Percentiles rank a stretch among this genome's conserved stretches.
Conservation (phyloP, 352 stramenopile species). For the Nothophytophthora sp. region DNA sequence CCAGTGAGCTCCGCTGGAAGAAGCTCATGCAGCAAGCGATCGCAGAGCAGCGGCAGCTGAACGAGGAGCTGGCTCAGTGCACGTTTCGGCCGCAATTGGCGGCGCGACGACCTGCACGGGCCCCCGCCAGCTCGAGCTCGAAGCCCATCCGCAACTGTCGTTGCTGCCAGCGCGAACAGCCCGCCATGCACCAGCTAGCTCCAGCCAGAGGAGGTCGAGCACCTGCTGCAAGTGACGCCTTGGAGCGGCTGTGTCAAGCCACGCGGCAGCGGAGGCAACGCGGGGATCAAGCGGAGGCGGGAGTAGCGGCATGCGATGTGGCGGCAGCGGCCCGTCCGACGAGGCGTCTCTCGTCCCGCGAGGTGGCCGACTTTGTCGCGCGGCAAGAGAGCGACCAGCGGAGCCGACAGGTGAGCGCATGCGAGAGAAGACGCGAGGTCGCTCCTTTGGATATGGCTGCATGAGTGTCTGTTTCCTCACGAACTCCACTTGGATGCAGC, state of each 20-base stretch:
- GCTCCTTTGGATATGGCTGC: too few species aligned
- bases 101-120: neutral
- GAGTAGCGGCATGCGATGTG: too few species aligned
- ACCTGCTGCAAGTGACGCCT: neutral
- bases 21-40: slow-evolving; percentile 26
- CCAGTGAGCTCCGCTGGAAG: slow-evolving; percentile 34
- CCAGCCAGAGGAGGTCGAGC: neutral
- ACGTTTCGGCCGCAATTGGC: slow-evolving; percentile 36
- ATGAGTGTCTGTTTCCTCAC: neutral
- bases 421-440: too few species aligned
- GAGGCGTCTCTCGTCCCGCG: slow-evolving; percentile 6
- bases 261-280: slow-evolving; percentile 19
- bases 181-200: neutral
- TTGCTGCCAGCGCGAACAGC: neutral
- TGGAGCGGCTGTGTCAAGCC: neutral
- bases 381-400: slow-evolving; percentile 24
- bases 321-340: neutral
- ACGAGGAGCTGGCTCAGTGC: slow-evolving; percentile 28
- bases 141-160: slow-evolving; percentile 1
- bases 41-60: slow-evolving; percentile 22
- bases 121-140: neutral
- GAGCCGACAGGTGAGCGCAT: slow-evolving; percentile 11
- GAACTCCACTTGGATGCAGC: too few species aligned
- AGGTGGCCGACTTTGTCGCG: slow-evolving; percentile 23
- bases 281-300: too few species aligned